Conservation (phyloP, 805 yeast species). For the Schwanniomyces sp. region DNA sequence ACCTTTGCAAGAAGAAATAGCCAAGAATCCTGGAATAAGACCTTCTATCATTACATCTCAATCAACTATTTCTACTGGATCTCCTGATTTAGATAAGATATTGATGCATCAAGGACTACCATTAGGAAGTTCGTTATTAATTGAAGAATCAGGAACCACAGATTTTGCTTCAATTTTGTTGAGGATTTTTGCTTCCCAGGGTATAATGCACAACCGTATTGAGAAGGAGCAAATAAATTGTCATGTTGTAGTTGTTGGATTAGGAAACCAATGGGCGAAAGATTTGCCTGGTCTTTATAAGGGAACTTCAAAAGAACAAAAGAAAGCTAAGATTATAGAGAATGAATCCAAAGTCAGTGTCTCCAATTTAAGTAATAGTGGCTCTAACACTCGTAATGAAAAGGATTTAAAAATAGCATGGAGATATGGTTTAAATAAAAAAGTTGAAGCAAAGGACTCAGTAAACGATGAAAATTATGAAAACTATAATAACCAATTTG, state of each 20-base stretch:
- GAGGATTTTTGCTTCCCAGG: slow-evolving; percentile 75
- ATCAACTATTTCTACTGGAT: slow-evolving; percentile 79
- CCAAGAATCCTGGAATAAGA: slow-evolving; percentile 56
- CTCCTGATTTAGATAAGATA: slow-evolving; percentile 69
- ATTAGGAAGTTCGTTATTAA: slow-evolving; percentile 62
- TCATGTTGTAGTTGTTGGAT: slow-evolving; percentile 65
- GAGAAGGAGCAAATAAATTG: slow-evolving; percentile 42
- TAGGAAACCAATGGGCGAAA: slow-evolving; percentile 57
- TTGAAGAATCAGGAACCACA: slow-evolving; percentile 86
- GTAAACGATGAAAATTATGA: slow-evolving; percentile 36
- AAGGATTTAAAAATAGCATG: slow-evolving; percentile 84
- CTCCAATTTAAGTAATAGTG: slow-evolving; percentile 46
- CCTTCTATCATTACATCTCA: slow-evolving; percentile 79
- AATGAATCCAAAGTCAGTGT: slow-evolving; percentile 68
- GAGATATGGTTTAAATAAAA: slow-evolving; percentile 68
- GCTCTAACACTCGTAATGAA: slow-evolving; percentile 9
- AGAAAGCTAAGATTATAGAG: slow-evolving; percentile 54
- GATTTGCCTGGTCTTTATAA: slow-evolving; percentile 77
- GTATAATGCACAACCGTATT: slow-evolving; percentile 62
- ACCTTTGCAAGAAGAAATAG: not conserved
- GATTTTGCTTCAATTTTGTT: slow-evolving; percentile 76
- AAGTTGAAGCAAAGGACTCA: slow-evolving; percentile 22
- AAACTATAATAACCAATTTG: slow-evolving; percentile 66
- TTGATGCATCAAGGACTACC: slow-evolving; percentile 86
- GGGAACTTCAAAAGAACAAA: slow-evolving; percentile 66